Evolutionary conservation across 352 stramenopile genomes (phyloP).

Genomic region (Lagenidium giganteum): DNA sequence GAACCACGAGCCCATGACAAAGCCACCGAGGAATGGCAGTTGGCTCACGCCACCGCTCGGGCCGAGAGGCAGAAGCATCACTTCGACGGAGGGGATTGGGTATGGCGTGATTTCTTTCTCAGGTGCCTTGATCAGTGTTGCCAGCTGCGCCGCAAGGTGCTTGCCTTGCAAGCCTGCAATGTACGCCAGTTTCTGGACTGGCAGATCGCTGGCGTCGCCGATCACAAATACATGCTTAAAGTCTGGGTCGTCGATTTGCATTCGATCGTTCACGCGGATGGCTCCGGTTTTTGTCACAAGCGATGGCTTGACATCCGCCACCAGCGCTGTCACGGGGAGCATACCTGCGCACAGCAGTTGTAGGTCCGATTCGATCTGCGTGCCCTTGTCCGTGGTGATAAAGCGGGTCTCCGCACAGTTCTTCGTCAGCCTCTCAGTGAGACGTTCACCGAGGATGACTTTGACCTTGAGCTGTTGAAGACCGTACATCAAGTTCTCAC

Average conservation of each 20-base stretch:
- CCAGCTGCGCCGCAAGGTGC: conserved; percentile 19
- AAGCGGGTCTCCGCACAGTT: conserved; percentile 20
- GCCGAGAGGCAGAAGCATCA: conserved; percentile 28
- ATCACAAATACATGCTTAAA: conserved; percentile 31
- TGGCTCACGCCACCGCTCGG: conserved; percentile 27
- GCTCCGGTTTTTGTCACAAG: conserved; percentile 13
- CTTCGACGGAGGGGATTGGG: conserved; percentile 13
- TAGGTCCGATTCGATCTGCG: conserved; percentile 23
- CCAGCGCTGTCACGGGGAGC: conserved; percentile 11
- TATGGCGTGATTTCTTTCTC: conserved; percentile 14
- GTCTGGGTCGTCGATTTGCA: conserved; percentile 22
- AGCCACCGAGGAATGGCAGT: conserved; percentile 21
- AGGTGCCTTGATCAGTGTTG: conserved; percentile 14
- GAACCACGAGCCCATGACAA: conserved; percentile 25
- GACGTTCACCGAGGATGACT: conserved; percentile 20
- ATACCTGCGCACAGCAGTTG: conserved; percentile 29
- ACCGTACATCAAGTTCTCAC: conserved; percentile 4
- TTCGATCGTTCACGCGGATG: conserved; percentile 22
- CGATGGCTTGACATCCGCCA: conserved; percentile 11
- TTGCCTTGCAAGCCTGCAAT: conserved; percentile 23
- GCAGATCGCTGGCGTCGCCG: conserved; percentile 31
- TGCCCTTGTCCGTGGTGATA: conserved; percentile 23
- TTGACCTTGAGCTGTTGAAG: conserved; percentile 17
- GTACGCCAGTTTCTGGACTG: conserved; percentile 27
- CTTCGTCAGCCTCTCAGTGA: conserved; percentile 14